Base-by-base conservation (phyloP, 2,329 filamentous ascomycete species). In the Hypoxylon sp. region DNA sequence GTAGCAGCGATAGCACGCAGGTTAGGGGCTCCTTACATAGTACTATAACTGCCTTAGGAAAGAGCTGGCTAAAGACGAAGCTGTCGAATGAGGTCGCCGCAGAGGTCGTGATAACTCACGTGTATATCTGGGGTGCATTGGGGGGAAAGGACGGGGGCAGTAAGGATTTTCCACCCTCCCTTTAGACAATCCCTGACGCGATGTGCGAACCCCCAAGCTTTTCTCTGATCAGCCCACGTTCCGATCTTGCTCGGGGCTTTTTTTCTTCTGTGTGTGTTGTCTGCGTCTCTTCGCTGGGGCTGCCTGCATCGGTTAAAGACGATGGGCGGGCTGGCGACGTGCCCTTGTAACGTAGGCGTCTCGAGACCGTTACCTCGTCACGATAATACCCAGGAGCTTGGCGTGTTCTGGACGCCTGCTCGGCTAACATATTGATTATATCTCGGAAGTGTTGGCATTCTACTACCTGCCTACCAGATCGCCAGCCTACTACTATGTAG, bases 121-220 rank as follows among this genome's bases (percentile, higher is more conserved):
- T 55, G 56, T 63, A 57, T 60, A 53, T 63, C 60, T 53, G 60
- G 60, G 60, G 60, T 63, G 57, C 60, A 63, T n/a, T n/a, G n/a
- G n/a, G n/a, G n/a, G n/a, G n/a, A n/a, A n/a, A n/a, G n/a, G n/a
- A n/a, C n/a, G n/a, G n/a, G n/a, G n/a, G n/a, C n/a, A n/a, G n/a
- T n/a, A n/a, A n/a, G 60, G 49, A 60, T 47, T 42, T n/a, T n/a
- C n/a, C n/a, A n/a, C n/a, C n/a, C n/a, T n/a, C n/a, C 43, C 31
- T 38, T 52, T 27, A 49, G 43, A 6, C n/a, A 17, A 49, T 54
- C 31, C 38, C 40, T 48, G 47, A 51, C 29, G 43, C 48, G 55
- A 55, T 58, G 40, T 58, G 27, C 11, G 58, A 62, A 55, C 51
- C 51, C 51, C 51, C 51, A 62, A 35, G 57, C 55, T 58, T n/a